These are phyloP conservation scores for Trichoderma virens DNA, from an alignment of 495 filamentous ascomycete species.

Conservation along the genomic window DNA sequence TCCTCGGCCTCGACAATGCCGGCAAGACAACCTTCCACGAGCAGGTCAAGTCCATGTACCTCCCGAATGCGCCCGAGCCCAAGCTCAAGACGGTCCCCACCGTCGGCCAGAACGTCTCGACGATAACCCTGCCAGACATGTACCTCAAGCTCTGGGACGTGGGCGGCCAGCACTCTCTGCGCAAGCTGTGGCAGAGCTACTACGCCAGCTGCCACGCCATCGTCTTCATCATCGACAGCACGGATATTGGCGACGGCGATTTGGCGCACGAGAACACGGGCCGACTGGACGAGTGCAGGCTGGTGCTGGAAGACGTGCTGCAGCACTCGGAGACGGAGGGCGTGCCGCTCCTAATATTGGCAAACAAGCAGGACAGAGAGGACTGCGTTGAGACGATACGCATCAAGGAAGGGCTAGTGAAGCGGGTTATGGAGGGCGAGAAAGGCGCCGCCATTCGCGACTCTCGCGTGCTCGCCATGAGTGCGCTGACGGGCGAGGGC, in stretches of 20 bases:
- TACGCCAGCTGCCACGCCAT: conserved; percentile 92
- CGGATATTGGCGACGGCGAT: conserved; percentile 77
- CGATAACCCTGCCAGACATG: conserved; percentile 79
- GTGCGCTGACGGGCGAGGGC: conserved; percentile 82
- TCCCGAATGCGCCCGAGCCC: conserved; percentile 52
- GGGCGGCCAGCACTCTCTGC: conserved; percentile 81
- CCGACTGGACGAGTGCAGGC: conserved; percentile 76
- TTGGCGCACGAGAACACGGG: conserved; percentile 52
- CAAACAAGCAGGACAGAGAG: conserved; percentile 96
- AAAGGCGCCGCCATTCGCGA: conserved; percentile 78
- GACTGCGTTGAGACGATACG: conserved; percentile 95
- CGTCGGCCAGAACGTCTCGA: conserved; percentile 93
- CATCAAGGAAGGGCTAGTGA: conserved; percentile 92
- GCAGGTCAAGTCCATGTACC: conserved; percentile 83
- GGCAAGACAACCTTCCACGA: conserved; percentile 98
- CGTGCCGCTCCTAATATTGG: conserved; percentile 84
- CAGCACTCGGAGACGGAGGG: conserved; percentile 77
- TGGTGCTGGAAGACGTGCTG: conserved; percentile 82
- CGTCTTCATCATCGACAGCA: conserved; percentile 91
- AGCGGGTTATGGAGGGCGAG: conserved; percentile 90
- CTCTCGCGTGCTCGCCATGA: conserved; percentile 83
- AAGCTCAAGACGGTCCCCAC: conserved; percentile 80
- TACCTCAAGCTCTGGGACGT: conserved; percentile 99
- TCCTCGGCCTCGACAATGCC: conserved; percentile 95
- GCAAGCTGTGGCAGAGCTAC: conserved; percentile 92